A percentile compares a stretch with the other conserved stretches of the same genome.
These are phyloP conservation scores for Chalciporus pseudorubinellus DNA, from an alignment of 768 basidiomycete species.

Conservation along the genomic window DNA sequence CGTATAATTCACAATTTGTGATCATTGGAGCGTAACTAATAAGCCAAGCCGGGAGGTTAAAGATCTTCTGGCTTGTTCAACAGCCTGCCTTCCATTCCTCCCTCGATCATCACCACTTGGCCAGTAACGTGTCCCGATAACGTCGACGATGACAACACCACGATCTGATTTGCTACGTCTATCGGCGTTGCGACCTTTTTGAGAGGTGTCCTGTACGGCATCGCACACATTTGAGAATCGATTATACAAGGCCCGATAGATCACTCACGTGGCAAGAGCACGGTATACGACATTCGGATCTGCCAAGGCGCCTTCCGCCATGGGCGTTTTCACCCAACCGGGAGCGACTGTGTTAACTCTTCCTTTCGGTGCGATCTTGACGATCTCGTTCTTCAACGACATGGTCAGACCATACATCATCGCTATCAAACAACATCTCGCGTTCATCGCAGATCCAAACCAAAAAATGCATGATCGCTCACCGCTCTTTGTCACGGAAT, in stretches of 20 bases:
- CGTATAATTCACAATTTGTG: no score
- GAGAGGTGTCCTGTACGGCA: slow-evolving; percentile 53
- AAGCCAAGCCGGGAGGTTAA: background rate
- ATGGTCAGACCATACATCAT: slow-evolving; percentile 72
- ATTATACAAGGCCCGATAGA: background rate
- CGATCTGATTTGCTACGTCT: slow-evolving; percentile 67
- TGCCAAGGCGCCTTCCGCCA: slow-evolving; percentile 56
- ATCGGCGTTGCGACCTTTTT: slow-evolving; percentile 62
- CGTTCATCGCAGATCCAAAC: background rate
- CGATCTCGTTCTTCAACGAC: slow-evolving; percentile 77
- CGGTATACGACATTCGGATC: slow-evolving; percentile 53
- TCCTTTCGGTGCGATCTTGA: slow-evolving; percentile 65
- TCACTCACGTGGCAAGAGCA: slow-evolving; percentile 64
- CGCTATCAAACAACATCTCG: slow-evolving; percentile 39
- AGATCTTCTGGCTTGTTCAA: slow-evolving; percentile 42
- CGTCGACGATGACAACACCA: slow-evolving; percentile 54
- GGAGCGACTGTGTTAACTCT: slow-evolving; percentile 72
- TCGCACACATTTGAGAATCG: background rate
- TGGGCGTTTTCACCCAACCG: slow-evolving; percentile 66
- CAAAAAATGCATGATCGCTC: background rate
- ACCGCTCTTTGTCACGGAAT: slow-evolving; percentile 70
- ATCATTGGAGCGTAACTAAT: background rate
- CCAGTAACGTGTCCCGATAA: slow-evolving; percentile 73
- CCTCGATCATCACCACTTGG: slow-evolving; percentile 67
- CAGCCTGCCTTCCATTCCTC: slow-evolving; percentile 76